Conservation (phyloP, 2,329 filamentous ascomycete genomes). For the Akanthomyces uredinophilus region DNA sequence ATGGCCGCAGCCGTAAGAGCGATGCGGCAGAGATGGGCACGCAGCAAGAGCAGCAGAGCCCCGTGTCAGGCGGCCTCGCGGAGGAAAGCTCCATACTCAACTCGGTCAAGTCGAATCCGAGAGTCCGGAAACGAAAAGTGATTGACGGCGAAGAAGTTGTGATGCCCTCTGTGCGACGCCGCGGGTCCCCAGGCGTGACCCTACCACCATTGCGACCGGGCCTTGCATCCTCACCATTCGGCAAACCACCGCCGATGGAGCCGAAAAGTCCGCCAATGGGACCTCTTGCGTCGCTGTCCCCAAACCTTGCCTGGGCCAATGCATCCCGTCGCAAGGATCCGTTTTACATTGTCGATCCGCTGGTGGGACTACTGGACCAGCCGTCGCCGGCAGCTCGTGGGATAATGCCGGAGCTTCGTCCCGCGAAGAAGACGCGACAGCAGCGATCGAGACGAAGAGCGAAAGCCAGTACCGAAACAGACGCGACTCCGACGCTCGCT, state of each 20-base stretch:
- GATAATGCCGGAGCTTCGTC: background rate
- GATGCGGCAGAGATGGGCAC: constrained; percentile 13
- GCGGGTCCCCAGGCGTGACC: constrained; percentile 19
- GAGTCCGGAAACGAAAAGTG: constrained; percentile 43
- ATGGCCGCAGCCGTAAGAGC: constrained; percentile 27
- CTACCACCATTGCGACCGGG: constrained; percentile 29
- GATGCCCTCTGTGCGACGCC: constrained; percentile 20
- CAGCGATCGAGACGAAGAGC: background rate
- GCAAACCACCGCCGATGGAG: constrained; percentile 26
- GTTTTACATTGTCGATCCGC: constrained; percentile 22
- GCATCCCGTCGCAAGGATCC: constrained; percentile 20
- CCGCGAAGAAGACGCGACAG: constrained; percentile 2
- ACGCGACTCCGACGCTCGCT: constrained; percentile 23
- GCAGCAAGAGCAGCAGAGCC: background rate
- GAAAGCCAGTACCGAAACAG: constrained; percentile 18
- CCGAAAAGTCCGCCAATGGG: constrained; percentile 24
- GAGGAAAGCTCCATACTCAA: constrained; percentile 41
- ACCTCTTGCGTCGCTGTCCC: constrained; percentile 28
- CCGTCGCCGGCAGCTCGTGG: constrained; percentile 15
- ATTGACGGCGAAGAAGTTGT: constrained; percentile 36
- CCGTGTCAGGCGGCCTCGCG: background rate
- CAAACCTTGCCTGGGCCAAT: constrained; percentile 25
- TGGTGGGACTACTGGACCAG: constrained; percentile 21
- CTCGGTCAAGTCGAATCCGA: constrained; percentile 45
- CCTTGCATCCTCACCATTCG: constrained; percentile 17